phyloP scores from a whole-genome alignment of 768 basidiomycete species.

The Kwoniella bestiolae region DNA sequence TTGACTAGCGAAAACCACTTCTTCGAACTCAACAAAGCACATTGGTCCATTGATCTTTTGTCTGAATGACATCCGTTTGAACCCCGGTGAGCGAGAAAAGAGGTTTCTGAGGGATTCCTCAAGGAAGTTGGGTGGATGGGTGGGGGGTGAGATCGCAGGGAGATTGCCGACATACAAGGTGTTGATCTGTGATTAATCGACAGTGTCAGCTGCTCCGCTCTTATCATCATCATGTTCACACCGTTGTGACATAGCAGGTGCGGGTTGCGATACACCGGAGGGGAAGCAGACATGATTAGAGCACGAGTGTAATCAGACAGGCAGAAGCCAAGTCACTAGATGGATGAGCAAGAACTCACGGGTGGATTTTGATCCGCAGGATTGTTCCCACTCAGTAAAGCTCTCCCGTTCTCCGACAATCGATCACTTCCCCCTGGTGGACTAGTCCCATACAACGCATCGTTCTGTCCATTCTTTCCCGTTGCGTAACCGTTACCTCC shows the following conservation, averaged over 20 bases:
- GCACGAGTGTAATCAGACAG: not conserved
- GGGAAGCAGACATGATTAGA: constrained; percentile 16
- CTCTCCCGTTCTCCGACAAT: constrained; percentile 35
- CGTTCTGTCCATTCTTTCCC: constrained; percentile 8
- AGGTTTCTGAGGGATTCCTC: constrained; percentile 84
- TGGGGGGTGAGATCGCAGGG: constrained; percentile 71
- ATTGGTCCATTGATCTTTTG: constrained; percentile 98
- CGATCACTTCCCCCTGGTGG: constrained; percentile 45
- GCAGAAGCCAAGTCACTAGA: no score
- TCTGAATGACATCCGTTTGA: constrained; percentile 87
- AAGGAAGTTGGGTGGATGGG: constrained; percentile 76
- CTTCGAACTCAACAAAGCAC: constrained; percentile 99
- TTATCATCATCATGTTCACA: no score
- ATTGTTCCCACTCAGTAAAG: constrained; percentile 42
- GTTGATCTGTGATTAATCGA: constrained; percentile 68
- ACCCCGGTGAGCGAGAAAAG: constrained; percentile 79
- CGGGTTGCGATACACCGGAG: not conserved
- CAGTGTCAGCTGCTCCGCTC: no score
- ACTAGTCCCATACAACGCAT: constrained; percentile 27
- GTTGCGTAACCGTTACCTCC: constrained; percentile 1
- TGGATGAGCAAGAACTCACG: constrained; percentile 59
- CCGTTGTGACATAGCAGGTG: no score
- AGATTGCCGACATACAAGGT: constrained; percentile 99
- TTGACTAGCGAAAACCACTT: constrained; percentile 78
- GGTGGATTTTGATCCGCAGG: constrained; percentile 90